phyloP scores from a whole-genome alignment of 2,329 filamentous ascomycete species.

The Aspergillus sp. region DNA sequence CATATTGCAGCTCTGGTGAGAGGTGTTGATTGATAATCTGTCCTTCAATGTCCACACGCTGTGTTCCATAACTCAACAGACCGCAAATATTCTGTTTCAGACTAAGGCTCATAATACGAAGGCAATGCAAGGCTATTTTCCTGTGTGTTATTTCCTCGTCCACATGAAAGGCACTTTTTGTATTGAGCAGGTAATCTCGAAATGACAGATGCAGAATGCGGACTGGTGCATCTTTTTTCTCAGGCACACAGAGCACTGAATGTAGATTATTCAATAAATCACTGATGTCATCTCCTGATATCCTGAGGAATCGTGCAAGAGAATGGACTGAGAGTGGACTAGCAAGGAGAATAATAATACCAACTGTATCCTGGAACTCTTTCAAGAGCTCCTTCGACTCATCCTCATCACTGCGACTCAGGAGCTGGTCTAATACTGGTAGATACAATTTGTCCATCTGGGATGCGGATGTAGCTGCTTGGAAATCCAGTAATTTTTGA shows the following conservation, averaged over 20 bases:
- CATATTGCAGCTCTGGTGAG: slow-evolving; percentile 16
- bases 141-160: too few species aligned
- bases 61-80: slow-evolving; percentile 4
- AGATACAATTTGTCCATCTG: slow-evolving; percentile 18
- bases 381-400: slow-evolving; percentile 7
- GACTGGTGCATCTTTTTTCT: slow-evolving; percentile 5
- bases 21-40: slow-evolving; percentile 9
- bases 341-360: slow-evolving; percentile 16
- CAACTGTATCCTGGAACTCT: slow-evolving; percentile 16
- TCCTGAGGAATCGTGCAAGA: slow-evolving; percentile 11
- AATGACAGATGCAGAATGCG: slow-evolving; percentile 25
- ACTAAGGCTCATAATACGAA: slow-evolving; percentile 9
- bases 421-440: slow-evolving; percentile 12
- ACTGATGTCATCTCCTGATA: slow-evolving; percentile 5
- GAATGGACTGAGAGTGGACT: slow-evolving; percentile 13
- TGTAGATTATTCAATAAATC: slow-evolving; percentile 8
- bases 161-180: slow-evolving; percentile 21
- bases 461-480: too few species aligned
- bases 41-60: slow-evolving; percentile 6
- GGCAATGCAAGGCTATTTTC: slow-evolving; percentile 20
- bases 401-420: slow-evolving; percentile 2
- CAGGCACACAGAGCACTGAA: slow-evolving; percentile 15
- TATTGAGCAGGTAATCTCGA: slow-evolving; percentile 24
- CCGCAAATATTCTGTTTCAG: slow-evolving; percentile 14
- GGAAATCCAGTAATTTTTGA: too few species aligned